Base-by-base conservation (phyloP, 1,139 yeast species). In the Hyphopichia burtonii region DNA sequence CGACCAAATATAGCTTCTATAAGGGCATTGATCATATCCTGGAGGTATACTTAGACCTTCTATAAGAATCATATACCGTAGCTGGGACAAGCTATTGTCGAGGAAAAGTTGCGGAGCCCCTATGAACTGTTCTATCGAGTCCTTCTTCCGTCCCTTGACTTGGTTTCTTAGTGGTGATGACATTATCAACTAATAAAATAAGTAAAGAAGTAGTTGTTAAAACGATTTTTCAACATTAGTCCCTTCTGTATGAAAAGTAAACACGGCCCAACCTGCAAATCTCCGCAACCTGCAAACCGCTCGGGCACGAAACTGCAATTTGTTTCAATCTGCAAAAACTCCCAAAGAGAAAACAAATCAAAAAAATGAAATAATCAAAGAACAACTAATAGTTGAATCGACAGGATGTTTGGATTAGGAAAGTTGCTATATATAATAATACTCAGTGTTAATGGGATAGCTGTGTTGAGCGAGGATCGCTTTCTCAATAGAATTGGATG, bases 1-100 rank as follows among this genome's bases (percentile, higher is more conserved):
- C 2, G 93, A 78, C 97, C 97, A 90, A 2, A 88, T 87, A 48
- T 85, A 83, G 17, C 80, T 68, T 45, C 97, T 65, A 55, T 87
- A 83, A 1, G 94, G 82, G 55, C 91, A 67, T 59, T 57, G 71
- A 57, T 54, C 78, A 58, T 73, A 73, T 4, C 77, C 78, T 22
- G 63, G 67, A 12, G 79, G 78, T 3, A 63, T 63, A 1, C 76
- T 67, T n/a, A 89, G 68, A 0, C 96, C 96, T 51, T 88, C 95
- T 14, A 86, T 81, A 16, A 89, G 71, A 14, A 89, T 78, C 69
- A 83, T 79, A 60, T 89, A 88, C 36, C 96, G 74, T 40, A 89
- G 72, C 55, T 89, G 96, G 2, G 89, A 77, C 33, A 89, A 64
- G n/a, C 91, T 80, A 35, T 88, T 79, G 37, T 82, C 82, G 5